Conservation (phyloP, 1,139 yeast species). For the Suhomyces maxii region DNA sequence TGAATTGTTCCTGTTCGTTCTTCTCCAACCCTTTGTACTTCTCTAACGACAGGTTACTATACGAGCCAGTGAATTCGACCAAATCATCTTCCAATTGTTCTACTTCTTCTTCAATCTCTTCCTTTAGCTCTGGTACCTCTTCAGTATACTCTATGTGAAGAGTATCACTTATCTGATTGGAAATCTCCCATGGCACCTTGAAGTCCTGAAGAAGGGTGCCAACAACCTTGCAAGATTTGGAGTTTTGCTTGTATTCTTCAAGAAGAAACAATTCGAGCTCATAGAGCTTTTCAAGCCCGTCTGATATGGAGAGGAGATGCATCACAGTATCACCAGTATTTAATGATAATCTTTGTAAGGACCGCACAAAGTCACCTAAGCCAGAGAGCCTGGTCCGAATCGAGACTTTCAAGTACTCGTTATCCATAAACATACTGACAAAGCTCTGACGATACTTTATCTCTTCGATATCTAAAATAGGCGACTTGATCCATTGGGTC, state of each 20-base stretch:
- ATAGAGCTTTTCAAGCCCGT: constrained; percentile 30
- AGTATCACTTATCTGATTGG: constrained; percentile 28
- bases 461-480: constrained; percentile 59
- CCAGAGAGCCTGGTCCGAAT: constrained; percentile 25
- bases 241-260: constrained; percentile 16
- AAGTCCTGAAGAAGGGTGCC: constrained; percentile 24
- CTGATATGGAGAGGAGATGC: constrained; percentile 34
- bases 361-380: constrained; percentile 41
- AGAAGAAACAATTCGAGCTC: constrained; percentile 24
- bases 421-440: constrained; percentile 53
- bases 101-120: constrained; percentile 3
- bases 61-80: constrained; percentile 15
- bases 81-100: constrained; percentile 4
- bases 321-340: constrained; percentile 36
- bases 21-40: constrained; percentile 17
- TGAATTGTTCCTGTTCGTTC: constrained; percentile 10
- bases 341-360: constrained; percentile 38
- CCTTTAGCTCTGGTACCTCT: background rate
- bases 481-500: constrained; percentile 81
- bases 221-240: constrained; percentile 10
- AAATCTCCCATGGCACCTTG: constrained; percentile 30
- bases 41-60: constrained; percentile 21
- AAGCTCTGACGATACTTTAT: constrained; percentile 62
- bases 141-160: constrained; percentile 20
- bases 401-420: constrained; percentile 34